Conservation (phyloP, 192 early-diverging fungal genomes). For the Dimargaris xerosporica region DNA sequence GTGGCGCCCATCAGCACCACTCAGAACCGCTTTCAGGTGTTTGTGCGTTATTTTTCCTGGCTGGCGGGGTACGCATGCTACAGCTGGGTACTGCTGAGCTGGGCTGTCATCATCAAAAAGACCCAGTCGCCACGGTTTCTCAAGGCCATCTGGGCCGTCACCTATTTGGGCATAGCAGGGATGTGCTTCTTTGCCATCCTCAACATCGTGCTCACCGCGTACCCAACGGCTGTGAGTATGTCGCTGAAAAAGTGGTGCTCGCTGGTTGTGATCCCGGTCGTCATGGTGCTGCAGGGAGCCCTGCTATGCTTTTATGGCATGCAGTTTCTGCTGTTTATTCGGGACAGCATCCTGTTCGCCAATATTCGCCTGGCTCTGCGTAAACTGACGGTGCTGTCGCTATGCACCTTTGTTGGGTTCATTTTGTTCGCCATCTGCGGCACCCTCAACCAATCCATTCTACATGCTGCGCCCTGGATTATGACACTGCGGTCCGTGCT, state of each 20-base stretch:
- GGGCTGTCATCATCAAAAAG: slow-evolving; percentile 10
- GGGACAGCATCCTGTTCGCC: slow-evolving; percentile 5
- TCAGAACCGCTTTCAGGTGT: slow-evolving; percentile 3
- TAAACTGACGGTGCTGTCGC: slow-evolving; percentile 7
- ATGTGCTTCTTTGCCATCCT: slow-evolving; percentile 7
- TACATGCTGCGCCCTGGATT: slow-evolving; percentile 4
- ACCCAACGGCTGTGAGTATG: background rate
- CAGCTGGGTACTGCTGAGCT: slow-evolving; percentile 6
- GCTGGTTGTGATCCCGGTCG: background rate
- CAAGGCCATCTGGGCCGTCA: slow-evolving; percentile 8
- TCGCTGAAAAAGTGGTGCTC: slow-evolving; percentile 6
- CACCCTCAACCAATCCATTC: slow-evolving; percentile 8
- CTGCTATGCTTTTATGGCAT: slow-evolving; percentile 7
- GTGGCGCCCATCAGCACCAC: slow-evolving; percentile 9
- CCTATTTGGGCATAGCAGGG: background rate
- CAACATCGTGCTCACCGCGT: background rate
- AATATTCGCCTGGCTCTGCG: slow-evolving; percentile 5
- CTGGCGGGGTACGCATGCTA: slow-evolving; percentile 1
- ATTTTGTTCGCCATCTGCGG: slow-evolving; percentile 6
- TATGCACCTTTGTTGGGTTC: slow-evolving; percentile 7
- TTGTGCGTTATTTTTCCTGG: slow-evolving; percentile 2
- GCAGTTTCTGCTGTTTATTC: slow-evolving; percentile 3
- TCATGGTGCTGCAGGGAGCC: background rate
- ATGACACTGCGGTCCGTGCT: slow-evolving; percentile 2
- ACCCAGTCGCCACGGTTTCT: slow-evolving; percentile 11